These are phyloP conservation scores for Moniliella sp. DNA, from an alignment of 1,284 basidiomycete genomes.

Conservation along the genomic window DNA sequence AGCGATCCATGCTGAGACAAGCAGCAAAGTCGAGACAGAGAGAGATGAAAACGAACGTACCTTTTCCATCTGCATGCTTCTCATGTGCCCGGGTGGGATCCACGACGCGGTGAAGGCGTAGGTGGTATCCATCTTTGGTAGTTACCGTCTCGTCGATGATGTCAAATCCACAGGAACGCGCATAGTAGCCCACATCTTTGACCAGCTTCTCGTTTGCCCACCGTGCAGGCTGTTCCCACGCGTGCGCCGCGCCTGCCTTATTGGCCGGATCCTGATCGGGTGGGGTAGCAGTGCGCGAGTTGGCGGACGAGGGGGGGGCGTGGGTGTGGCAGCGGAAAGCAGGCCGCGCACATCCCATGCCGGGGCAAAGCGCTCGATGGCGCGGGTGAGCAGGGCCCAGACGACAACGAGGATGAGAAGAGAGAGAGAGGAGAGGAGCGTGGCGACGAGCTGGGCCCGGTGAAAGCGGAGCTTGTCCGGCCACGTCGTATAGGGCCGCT, in stretches of 20 bases:
- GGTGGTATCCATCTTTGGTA: constrained; percentile 43
- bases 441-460: constrained; percentile 37
- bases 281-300: background rate
- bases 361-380: constrained; percentile 10
- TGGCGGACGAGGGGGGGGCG: background rate
- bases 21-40: background rate
- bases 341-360: too few relatives aligned
- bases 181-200: constrained; percentile 44
- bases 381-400: constrained; percentile 30
- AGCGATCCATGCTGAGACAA: background rate
- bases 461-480: constrained; percentile 31
- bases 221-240: constrained; percentile 41
- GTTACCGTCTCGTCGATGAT: constrained; percentile 43
- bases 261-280: background rate
- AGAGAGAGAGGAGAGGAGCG: constrained; percentile 40
- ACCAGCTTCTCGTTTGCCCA: constrained; percentile 38
- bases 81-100: constrained; percentile 36
- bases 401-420: constrained; percentile 36
- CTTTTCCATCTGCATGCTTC: constrained; percentile 36
- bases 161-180: constrained; percentile 41
- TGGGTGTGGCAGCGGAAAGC: background rate
- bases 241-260: constrained; percentile 5
- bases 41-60: constrained; percentile 7
- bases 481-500: too few relatives aligned
- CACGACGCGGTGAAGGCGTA: constrained; percentile 42